Base-by-base conservation (phyloP, 345 rosid species). In the Salix purpurea region DNA sequence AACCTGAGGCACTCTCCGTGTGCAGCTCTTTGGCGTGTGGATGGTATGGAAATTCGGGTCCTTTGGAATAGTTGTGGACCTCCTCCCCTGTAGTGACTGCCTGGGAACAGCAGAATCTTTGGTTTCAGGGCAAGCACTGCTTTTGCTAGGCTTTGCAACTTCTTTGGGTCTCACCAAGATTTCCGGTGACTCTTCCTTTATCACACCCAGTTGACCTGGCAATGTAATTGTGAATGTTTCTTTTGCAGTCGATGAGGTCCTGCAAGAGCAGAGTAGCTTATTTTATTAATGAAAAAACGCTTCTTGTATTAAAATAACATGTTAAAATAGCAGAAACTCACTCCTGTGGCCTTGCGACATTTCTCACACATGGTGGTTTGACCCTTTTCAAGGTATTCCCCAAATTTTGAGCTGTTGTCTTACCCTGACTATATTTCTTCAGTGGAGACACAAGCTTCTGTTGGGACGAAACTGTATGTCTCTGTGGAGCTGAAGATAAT, bases 21-120 rank as follows among this genome's bases (percentile, higher is more conserved):
- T 84, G 86, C 95, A 91, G 89, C 89, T 90, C 85, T 88, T 93
- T 4, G 98, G 97, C 18, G 71, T 52, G 71, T 90, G 96, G 39
- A 90, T 74, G 13, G 69, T 72, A 74, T 85, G 94, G 74, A 93
- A 89, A 69, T 86, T 83, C 64, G 94, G 97, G 69, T 91, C 92
- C 73, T 83, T 91, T 64, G 91, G 89, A 68, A 88, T 82, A 72
- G 87, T 86, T 77, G 76, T 67, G 52, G 65, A 78, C 84, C 81
- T 85, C 78, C 84, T 93, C 79, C 75, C 81, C 15, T 76, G 79
- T 75, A 87, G 84, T 14, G 67, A 70, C 2, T 78, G 58, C 74
- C 78, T 83, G 39, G 82, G 42, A 48, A 24, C 34, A 80, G 66
- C 78, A 70, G 86, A 76, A 65, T 77, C 64, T 84, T 82, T 87